Evolutionary conservation across 495 filamentous ascomycete species (phyloP), one percentile per base, ranked within the genome.

Genomic region (Terfezia claveryi): DNA sequence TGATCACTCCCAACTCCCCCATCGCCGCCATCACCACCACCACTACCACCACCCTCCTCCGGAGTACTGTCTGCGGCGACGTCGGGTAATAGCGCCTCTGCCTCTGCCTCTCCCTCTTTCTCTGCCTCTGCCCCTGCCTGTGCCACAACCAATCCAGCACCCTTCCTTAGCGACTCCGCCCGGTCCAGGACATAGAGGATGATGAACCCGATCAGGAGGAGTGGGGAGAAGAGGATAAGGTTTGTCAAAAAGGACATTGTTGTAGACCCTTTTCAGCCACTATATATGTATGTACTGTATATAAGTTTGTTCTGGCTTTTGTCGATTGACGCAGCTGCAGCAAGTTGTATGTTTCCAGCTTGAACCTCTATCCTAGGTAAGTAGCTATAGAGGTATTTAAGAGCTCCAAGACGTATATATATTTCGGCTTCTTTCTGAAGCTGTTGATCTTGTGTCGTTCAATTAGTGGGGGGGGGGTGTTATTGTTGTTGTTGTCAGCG

Each of bases 121-220:
- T 51, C 23, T 20, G 54, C 17, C 12, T 38, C 38, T 49, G 27
- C 37, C 44, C 16, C 16, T 50, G 50, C 37, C 23, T 16, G 32
- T 27, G 52, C 49, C 36, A 37, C 41, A 20, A 41, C 17, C 8
- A 54, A 49, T n/a, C 55, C 52, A 8, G 58, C 41, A 14, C 58
- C 54, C 9, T 52, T 56, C 20, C 56, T 54, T 37, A 59, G 54
- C 11, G 41, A 51, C 36, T 56, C 57, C 10, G 54, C 56, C 46
- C 61, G 60, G 52, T 64, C 61, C 16, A 64, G 61, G 32, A 64
- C n/a, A 38, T 57, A 60, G 37, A 64, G 54, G 50, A 63, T 55
- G 38, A 59, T 14, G 1, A 36, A 61, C 8, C 60, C 60, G 23
- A 64, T 32, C 0, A 54, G 37, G 5, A 64, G 57, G 16, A 64